These are phyloP conservation scores for Pisolithus albus DNA, from an alignment of 768 basidiomycete genomes.

Conservation along the genomic window DNA sequence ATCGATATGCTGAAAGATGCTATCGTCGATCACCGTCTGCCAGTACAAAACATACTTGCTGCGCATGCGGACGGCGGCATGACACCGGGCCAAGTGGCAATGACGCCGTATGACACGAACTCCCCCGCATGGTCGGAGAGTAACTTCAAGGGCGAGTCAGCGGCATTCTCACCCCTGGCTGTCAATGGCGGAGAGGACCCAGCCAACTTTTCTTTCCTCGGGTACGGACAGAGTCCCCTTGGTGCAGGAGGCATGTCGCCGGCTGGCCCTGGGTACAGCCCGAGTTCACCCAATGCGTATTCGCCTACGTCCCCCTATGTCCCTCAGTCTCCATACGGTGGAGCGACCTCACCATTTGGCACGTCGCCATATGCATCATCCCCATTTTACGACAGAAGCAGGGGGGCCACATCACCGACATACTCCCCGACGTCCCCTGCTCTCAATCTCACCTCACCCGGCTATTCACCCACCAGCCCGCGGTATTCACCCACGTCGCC, in stretches of 20 bases:
- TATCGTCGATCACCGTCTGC: conserved; percentile 91
- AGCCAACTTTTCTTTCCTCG: conserved; percentile 64
- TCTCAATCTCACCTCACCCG: conserved; percentile 75
- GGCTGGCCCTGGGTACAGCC: conserved; percentile 80
- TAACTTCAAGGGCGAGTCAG: conserved; percentile 74
- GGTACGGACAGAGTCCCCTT: conserved; percentile 80
- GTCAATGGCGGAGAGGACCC: conserved; percentile 81
- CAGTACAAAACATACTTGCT: conserved; percentile 73
- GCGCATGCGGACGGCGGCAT: conserved; percentile 81
- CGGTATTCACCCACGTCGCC: conserved; percentile 83
- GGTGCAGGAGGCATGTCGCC: conserved; percentile 87
- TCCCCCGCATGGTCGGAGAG: conserved; percentile 79
- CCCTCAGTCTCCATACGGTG: conserved; percentile 75
- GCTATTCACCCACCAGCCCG: conserved; percentile 61
- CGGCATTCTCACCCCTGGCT: conserved; percentile 93
- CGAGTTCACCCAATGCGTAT: conserved; percentile 84
- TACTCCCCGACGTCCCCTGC: conserved; percentile 87
- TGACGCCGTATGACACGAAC: conserved; percentile 95
- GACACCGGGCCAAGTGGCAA: conserved; percentile 86
- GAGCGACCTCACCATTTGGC: conserved; percentile 78
- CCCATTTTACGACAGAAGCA: conserved; percentile 68
- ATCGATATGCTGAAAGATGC: conserved; percentile 99
- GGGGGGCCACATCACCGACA: conserved; percentile 68
- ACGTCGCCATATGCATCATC: conserved; percentile 79
- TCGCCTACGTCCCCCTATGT: conserved; percentile 89